phyloP scores from a whole-genome alignment of 2,329 filamentous ascomycete species.

The Beauveria scarabaeidicola region DNA sequence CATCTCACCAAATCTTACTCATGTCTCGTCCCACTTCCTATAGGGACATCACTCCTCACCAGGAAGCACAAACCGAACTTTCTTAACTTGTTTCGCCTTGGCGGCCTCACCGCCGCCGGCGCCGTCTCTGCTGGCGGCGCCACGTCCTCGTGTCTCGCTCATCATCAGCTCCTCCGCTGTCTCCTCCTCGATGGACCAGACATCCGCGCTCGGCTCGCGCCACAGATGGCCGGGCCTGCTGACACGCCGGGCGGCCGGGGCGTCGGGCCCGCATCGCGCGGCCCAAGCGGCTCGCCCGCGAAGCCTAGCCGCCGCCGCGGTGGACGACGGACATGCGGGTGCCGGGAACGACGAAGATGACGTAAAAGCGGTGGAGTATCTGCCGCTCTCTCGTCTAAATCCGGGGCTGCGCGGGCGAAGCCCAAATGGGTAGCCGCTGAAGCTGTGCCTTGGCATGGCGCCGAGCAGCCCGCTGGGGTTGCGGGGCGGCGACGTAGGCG shows the following conservation, averaged over 20 bases:
- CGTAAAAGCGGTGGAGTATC: not conserved
- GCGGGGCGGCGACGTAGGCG: slow-evolving; percentile 26
- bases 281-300: slow-evolving; percentile 17
- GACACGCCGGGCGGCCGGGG: slow-evolving; percentile 16
- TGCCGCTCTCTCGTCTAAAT: slow-evolving; percentile 13
- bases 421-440: slow-evolving; percentile 26
- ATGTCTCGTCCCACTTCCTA: not conserved
- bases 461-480: not conserved
- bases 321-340: slow-evolving; percentile 20
- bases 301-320: slow-evolving; percentile 23
- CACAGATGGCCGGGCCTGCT: slow-evolving; percentile 36
- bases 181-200: slow-evolving; percentile 53
- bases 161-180: slow-evolving; percentile 43
- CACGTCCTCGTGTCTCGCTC: slow-evolving; percentile 32
- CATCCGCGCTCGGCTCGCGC: slow-evolving; percentile 50
- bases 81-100: slow-evolving; percentile 44
- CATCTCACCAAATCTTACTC: not conserved
- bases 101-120: slow-evolving; percentile 12
- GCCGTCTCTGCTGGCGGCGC: slow-evolving; percentile 22
- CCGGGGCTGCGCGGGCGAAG: slow-evolving; percentile 24
- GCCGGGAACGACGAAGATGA: slow-evolving; percentile 22
- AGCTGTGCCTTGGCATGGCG: slow-evolving; percentile 23
- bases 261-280: slow-evolving; percentile 4
- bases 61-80: slow-evolving; percentile 46
- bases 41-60: slow-evolving; percentile 23